Conservation (phyloP, 1,139 yeast genomes). For the Diutina pseudorugosa region DNA sequence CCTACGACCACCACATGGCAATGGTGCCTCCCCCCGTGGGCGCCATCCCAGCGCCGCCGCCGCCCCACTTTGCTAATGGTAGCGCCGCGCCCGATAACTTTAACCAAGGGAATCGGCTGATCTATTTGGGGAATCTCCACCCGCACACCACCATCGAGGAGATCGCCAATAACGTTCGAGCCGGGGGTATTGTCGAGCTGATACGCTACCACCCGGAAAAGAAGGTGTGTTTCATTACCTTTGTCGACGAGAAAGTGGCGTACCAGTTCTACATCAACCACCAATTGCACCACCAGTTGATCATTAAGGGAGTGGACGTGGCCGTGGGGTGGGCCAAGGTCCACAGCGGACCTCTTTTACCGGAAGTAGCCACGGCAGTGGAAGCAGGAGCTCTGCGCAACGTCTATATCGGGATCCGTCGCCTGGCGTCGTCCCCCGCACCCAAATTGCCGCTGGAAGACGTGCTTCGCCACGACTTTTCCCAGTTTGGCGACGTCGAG, state of each 20-base stretch:
- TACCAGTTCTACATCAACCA: conserved; percentile 30
- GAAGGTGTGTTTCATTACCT: conserved; percentile 32
- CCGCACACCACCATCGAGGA: conserved; percentile 35
- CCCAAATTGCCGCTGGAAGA: conserved; percentile 16
- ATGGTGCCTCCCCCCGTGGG: background rate
- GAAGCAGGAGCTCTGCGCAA: conserved; percentile 39
- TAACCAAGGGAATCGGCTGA: conserved; percentile 27
- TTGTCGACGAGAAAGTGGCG: conserved; percentile 31
- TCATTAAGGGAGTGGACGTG: conserved; percentile 33
- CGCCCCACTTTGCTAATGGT: background rate
- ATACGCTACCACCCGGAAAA: conserved; percentile 26
- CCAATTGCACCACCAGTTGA: conserved; percentile 33
- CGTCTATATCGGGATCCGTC: conserved; percentile 29
- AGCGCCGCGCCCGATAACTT: no score
- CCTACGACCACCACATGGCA: background rate
- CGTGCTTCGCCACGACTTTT: conserved; percentile 23
- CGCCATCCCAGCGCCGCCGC: no score
- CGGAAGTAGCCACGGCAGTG: conserved; percentile 31
- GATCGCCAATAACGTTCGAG: conserved; percentile 36
- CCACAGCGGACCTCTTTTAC: conserved; percentile 27
- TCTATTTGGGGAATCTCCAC: conserved; percentile 33
- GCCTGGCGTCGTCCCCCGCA: background rate
- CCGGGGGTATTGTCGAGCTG: conserved; percentile 35
- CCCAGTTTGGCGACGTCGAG: conserved; percentile 29
- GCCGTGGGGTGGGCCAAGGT: conserved; percentile 37